These are phyloP conservation scores for Exophiala xenobiotica DNA, from an alignment of 2,329 filamentous ascomycete species.

Conservation along the genomic window DNA sequence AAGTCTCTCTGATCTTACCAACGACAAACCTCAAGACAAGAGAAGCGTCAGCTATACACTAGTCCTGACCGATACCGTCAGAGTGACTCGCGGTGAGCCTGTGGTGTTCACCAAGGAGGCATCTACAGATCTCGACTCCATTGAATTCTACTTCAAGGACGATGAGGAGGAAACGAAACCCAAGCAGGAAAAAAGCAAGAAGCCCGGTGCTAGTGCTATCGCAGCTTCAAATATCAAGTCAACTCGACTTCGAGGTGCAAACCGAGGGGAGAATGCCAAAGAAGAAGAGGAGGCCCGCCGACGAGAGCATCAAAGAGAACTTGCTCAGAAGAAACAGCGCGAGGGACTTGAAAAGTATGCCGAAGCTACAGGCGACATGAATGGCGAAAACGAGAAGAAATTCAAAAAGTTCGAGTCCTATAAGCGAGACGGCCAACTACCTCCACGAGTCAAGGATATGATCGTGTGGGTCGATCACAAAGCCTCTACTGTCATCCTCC, in stretches of 20 bases:
- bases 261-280: conserved; percentile 81
- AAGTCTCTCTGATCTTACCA: conserved; percentile 85
- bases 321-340: conserved; percentile 81
- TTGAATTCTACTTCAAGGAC: conserved; percentile 98
- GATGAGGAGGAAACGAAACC: conserved; percentile 77
- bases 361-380: conserved; percentile 78
- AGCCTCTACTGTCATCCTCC: conserved; percentile 84
- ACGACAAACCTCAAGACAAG: conserved; percentile 83
- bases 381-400: conserved; percentile 92
- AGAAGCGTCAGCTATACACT: conserved; percentile 86
- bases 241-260: conserved; percentile 78
- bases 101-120: conserved; percentile 92
- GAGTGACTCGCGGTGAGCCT: conserved; percentile 65
- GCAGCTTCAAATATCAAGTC: conserved; percentile 94
- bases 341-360: conserved; percentile 83
- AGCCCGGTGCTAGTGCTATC: conserved; percentile 80
- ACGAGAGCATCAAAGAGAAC: conserved; percentile 87
- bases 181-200: conserved; percentile 85
- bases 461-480: conserved; percentile 89
- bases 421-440: conserved; percentile 94
- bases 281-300: conserved; percentile 73
- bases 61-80: conserved; percentile 87
- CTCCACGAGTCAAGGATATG: conserved; percentile 75
- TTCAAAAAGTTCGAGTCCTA: conserved; percentile 99
- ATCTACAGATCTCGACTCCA: conserved; percentile 84